Evolutionary conservation across 2,329 filamentous ascomycete species (phyloP).

Genomic region (Aspergillus hiratsukae): DNA sequence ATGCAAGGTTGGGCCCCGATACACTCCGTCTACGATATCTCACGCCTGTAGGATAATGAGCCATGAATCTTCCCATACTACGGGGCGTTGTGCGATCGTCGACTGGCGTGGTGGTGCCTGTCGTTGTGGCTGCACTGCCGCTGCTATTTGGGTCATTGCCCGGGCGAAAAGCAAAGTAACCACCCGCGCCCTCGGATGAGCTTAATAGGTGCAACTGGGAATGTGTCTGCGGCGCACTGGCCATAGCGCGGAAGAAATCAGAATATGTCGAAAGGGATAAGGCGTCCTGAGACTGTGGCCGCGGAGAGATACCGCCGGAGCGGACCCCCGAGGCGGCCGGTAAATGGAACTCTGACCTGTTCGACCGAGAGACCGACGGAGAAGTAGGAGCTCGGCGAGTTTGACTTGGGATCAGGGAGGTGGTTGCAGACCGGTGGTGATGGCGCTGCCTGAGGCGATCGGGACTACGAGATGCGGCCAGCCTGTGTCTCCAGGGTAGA

Average conservation of each 20-base stretch:
- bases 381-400: slow-evolving; percentile 7
- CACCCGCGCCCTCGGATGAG: slow-evolving; percentile 9
- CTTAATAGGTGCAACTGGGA: slow-evolving; percentile 8
- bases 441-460: slow-evolving; percentile 15
- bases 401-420: slow-evolving; percentile 22
- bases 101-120: slow-evolving; percentile 10
- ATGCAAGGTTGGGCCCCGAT: slow-evolving; percentile 17
- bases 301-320: slow-evolving; percentile 15
- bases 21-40: slow-evolving; percentile 22
- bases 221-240: slow-evolving; percentile 4
- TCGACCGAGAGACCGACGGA: slow-evolving; percentile 15
- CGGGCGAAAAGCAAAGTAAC: slow-evolving; percentile 21
- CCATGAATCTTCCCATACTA: slow-evolving; percentile 16
- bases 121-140: slow-evolving; percentile 18
- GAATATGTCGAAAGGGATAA: slow-evolving; percentile 1
- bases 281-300: slow-evolving; percentile 7
- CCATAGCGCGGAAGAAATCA: slow-evolving; percentile 5
- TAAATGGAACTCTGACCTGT: slow-evolving; percentile 9
- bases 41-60: slow-evolving; percentile 22
- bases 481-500: slow-evolving; percentile 5
- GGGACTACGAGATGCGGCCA: background rate
- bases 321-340: slow-evolving; percentile 4
- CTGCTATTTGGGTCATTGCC: slow-evolving; percentile 8
- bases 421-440: slow-evolving; percentile 33
- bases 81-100: slow-evolving; percentile 18